Evolutionary conservation across 345 rosid species (phyloP).

Genomic region (Gynandropsis gynandra): DNA sequence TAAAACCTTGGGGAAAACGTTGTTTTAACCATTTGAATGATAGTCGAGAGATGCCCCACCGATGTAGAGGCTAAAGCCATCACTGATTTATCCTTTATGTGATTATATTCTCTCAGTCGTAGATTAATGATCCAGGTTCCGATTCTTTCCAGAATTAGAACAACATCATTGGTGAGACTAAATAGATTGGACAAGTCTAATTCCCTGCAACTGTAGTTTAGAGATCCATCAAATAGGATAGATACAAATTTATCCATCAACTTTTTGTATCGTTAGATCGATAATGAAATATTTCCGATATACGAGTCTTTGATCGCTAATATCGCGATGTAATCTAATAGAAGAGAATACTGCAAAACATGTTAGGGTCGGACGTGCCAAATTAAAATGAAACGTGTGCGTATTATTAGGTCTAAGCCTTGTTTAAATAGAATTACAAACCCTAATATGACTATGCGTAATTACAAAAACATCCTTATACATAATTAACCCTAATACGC

Average conservation of each 20-base stretch:
- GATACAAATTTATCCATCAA: conserved; percentile 69
- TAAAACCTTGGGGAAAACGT: conserved; percentile 76
- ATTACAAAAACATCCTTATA: no score
- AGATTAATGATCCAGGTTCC: conserved; percentile 63
- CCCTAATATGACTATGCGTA: no score
- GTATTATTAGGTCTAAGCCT: no score
- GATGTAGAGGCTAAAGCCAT: conserved; percentile 66
- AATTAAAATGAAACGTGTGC: no score
- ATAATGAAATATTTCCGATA: conserved; percentile 54
- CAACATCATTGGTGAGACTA: conserved; percentile 55
- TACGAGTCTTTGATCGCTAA: conserved; percentile 57
- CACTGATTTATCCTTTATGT: conserved; percentile 65
- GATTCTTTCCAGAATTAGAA: conserved; percentile 52
- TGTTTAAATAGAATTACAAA: no score
- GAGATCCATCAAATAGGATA: conserved; percentile 62
- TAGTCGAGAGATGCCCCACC: no score
- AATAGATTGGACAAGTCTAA: conserved; percentile 82
- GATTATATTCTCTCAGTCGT: conserved; percentile 74
- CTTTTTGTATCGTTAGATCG: conserved; percentile 81
- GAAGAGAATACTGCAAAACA: no score
- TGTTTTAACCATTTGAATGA: conserved; percentile 79
- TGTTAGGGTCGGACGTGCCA: no score
- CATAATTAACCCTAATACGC: no score
- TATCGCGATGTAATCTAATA: no score
- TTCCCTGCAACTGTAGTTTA: conserved; percentile 50